phyloP scores from a whole-genome alignment of 2,329 filamentous ascomycete species.

The Raffaelea deltoideospora region DNA sequence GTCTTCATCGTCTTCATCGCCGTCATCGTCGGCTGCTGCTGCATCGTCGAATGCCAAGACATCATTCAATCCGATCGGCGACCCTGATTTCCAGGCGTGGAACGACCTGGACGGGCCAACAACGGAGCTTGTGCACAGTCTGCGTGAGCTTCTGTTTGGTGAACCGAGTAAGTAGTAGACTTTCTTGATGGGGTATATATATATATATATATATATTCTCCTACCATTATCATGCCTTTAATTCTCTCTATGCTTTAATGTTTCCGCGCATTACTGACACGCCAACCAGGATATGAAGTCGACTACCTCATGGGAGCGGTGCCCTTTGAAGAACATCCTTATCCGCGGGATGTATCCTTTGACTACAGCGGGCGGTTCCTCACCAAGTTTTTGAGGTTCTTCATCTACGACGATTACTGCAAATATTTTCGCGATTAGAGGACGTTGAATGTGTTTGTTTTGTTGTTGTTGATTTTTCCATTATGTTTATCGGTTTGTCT shows the following conservation, averaged over 20 bases:
- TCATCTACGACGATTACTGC: slow-evolving; percentile 15
- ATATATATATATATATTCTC: no score
- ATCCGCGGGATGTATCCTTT: slow-evolving; percentile 29
- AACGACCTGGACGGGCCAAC: slow-evolving; percentile 31
- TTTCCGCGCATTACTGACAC: no score
- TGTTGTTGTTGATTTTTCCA: neutral
- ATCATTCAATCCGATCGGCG: slow-evolving; percentile 41
- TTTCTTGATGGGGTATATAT: no score
- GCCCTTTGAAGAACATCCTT: slow-evolving; percentile 28
- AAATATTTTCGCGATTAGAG: slow-evolving; percentile 4
- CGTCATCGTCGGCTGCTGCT: slow-evolving; percentile 18
- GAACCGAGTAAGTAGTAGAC: no score
- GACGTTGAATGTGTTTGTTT: neutral
- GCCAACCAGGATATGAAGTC: slow-evolving; percentile 3
- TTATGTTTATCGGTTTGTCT: neutral
- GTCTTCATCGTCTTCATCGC: neutral
- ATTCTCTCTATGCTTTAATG: no score
- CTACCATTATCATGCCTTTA: no score
- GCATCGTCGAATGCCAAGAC: slow-evolving; percentile 19
- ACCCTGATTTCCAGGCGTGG: slow-evolving; percentile 24
- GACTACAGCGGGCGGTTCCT: slow-evolving; percentile 38
- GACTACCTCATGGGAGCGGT: no score
- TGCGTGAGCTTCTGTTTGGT: slow-evolving; percentile 22
- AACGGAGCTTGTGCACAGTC: slow-evolving; percentile 26
- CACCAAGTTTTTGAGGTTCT: slow-evolving; percentile 39